A percentile compares a stretch with the other conserved stretches of the same genome.
These are phyloP conservation scores for Allantophomopsis cytisporea DNA, from an alignment of 2,329 filamentous ascomycete genomes.

Conservation along the genomic window DNA sequence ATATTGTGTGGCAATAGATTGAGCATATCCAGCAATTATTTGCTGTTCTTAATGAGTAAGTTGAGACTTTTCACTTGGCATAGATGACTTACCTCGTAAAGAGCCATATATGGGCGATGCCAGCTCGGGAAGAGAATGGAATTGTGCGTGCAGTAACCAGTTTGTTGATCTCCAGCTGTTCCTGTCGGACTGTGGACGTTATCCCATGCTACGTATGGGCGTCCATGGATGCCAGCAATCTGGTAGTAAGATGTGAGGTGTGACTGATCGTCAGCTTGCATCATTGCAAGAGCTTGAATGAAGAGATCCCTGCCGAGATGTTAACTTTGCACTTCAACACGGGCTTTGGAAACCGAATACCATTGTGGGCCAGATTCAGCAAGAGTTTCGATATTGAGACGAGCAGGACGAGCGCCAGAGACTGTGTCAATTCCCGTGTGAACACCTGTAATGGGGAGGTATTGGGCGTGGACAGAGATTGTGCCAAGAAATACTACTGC, in stretches of 20 bases:
- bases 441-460: constrained; percentile 7
- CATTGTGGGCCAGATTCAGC: constrained; percentile 9
- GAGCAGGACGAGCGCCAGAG: constrained; percentile 8
- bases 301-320: constrained; percentile 12
- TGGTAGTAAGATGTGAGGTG: constrained; percentile 11
- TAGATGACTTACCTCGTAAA: constrained; percentile 28
- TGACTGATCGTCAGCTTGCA: constrained; percentile 10
- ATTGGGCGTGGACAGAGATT: background rate
- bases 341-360: constrained; percentile 1
- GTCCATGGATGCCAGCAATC: constrained; percentile 57
- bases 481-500: no score
- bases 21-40: no score
- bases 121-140: constrained; percentile 39
- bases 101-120: constrained; percentile 53
- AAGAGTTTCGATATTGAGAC: constrained; percentile 11
- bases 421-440: constrained; percentile 8
- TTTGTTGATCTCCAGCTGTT: constrained; percentile 16
- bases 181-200: constrained; percentile 28
- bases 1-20: no score
- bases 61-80: no score
- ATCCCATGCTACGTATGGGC: constrained; percentile 49
- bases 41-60: no score
- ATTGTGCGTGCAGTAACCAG: constrained; percentile 39
- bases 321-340: background rate
- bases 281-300: constrained; percentile 9